Evolutionary conservation across 768 basidiomycete species (phyloP), one percentile per base, ranked within the genome.

Genomic region (Collybia mongolica): DNA sequence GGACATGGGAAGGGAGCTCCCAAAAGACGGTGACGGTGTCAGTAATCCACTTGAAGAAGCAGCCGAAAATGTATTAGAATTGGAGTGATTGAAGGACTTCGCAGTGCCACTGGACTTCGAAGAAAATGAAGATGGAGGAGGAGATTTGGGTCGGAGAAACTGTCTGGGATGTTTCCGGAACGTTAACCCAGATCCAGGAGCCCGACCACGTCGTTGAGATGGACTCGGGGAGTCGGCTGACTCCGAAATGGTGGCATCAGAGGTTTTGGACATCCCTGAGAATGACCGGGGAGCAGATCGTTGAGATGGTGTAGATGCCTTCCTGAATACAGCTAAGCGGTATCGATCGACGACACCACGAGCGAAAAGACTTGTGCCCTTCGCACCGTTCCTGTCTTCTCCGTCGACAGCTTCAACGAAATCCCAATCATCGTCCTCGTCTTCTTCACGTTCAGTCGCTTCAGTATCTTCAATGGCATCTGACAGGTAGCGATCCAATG

Each of bases 291-390:
- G 70, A 2, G 60, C 64, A 14, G 71, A 58, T 43, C 52, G 55
- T 43, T 77, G 72, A 38, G 73, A 72, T 4, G 87, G 83, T 9
- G 84, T 87, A 12, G 86, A 83, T n/a, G 79, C 76, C 64, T 92
- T 93, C 48, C 90, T 80, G 79, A 93, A 93, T 18, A 93, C 90
- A 14, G 88, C 84, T 47, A 96, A 73, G 50, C 82, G 77, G 64
- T 95, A 96, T 47, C 88, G 79, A 64, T 96, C 93, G 45, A 93
- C 90, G 42, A 94, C 89, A 5, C 93, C 93, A n/a, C 92, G 83
- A 38, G 93, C 87, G 62, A 93, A 94, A 35, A 94, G 76, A 61
- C 86, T 93, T 17, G 83, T 81, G 6, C 84, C 90, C 61, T 85
- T 84, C 20, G 85, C 72, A 15, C 91, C 90, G 54, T 93, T 93